Conservation (phyloP, 108 stramenopile genomes). For the Cyclotella kingstonii region DNA sequence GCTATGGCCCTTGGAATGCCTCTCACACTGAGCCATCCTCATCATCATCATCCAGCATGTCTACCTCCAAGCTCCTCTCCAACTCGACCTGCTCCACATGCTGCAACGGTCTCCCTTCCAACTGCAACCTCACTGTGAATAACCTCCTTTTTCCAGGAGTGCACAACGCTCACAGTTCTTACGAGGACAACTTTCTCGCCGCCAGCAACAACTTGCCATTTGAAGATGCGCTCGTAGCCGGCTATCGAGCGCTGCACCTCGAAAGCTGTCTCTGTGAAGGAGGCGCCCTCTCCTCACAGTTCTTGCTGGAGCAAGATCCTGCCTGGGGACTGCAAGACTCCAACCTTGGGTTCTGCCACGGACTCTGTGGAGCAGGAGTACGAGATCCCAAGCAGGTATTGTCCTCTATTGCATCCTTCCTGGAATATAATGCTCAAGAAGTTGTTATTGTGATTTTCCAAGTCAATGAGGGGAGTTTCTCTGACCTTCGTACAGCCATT, state of each 20-base stretch:
- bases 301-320: constrained; percentile 8
- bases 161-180: constrained; percentile 60
- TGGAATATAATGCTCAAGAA: constrained; percentile 48
- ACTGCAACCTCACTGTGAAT: constrained; percentile 56
- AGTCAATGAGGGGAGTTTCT: constrained; percentile 29
- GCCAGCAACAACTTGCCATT: constrained; percentile 53
- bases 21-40: no score
- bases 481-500: constrained; percentile 8
- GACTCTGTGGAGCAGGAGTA: not conserved
- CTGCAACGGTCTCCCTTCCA: constrained; percentile 63
- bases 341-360: not conserved
- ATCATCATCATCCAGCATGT: not conserved
- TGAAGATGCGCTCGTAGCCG: constrained; percentile 59
- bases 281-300: not conserved
- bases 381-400: constrained; percentile 38
- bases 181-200: constrained; percentile 44
- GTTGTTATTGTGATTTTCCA: constrained; percentile 54
- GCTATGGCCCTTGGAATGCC: constrained; percentile 20
- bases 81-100: constrained; percentile 26
- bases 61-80: constrained; percentile 1
- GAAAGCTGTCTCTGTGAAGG: constrained; percentile 63
- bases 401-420: constrained; percentile 49
- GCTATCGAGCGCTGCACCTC: constrained; percentile 62
- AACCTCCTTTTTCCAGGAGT: constrained; percentile 54
- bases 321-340: not conserved